Evolutionary conservation across 495 filamentous ascomycete species (phyloP).

Genomic region (Arthonia radiata): DNA sequence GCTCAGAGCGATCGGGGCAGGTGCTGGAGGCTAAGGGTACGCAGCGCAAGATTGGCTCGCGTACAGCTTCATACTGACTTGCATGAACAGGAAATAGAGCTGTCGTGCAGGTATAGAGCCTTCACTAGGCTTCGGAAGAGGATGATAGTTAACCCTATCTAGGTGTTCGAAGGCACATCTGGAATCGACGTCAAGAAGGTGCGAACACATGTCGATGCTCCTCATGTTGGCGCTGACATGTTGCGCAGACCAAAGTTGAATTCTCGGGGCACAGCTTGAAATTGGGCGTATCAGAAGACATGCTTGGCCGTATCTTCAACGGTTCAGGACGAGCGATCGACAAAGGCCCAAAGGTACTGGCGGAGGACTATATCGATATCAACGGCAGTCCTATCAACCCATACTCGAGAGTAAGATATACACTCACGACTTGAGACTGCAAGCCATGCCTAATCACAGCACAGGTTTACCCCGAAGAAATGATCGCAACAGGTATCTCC

Average conservation of each 20-base stretch:
- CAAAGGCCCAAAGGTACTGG: constrained; percentile 93
- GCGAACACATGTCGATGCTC: constrained; percentile 2
- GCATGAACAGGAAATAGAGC: constrained; percentile 74
- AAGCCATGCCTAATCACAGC: constrained; percentile 5
- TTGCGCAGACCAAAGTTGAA: constrained; percentile 63
- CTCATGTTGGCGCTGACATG: background rate
- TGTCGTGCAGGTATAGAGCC: constrained; percentile 48
- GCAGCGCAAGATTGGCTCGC: too few relatives aligned
- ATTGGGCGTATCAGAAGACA: constrained; percentile 96
- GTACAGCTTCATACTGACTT: too few relatives aligned
- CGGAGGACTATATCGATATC: constrained; percentile 95
- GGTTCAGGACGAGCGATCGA: constrained; percentile 93
- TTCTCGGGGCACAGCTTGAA: constrained; percentile 94
- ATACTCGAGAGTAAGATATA: constrained; percentile 55
- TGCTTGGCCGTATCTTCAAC: constrained; percentile 97
- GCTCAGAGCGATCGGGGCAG: constrained; percentile 77
- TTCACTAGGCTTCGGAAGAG: background rate
- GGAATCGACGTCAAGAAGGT: constrained; percentile 98
- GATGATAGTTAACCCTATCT: constrained; percentile 3
- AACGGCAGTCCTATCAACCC: constrained; percentile 99
- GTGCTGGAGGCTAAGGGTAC: constrained; percentile 90
- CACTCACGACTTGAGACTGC: background rate
- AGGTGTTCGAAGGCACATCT: constrained; percentile 95
- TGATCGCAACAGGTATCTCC: constrained; percentile 98
- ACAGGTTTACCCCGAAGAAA: constrained; percentile 95